These are phyloP conservation scores for Leucoagaricus sp. DNA, from an alignment of 1,284 basidiomycete genomes.

Conservation along the genomic window DNA sequence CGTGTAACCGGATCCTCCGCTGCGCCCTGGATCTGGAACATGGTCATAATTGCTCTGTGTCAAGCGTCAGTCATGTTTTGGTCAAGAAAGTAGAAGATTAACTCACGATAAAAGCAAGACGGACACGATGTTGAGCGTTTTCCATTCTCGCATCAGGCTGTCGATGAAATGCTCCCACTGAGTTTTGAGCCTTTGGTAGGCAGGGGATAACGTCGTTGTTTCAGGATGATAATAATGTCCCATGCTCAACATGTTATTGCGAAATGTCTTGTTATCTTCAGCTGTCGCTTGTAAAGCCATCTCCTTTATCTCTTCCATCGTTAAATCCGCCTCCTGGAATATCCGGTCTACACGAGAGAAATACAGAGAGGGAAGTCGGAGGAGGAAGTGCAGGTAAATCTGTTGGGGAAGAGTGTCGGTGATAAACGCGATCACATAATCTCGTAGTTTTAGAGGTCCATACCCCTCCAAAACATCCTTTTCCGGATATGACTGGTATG, in stretches of 20 bases:
- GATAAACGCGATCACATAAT: neutral
- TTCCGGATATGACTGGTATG: neutral
- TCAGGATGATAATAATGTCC: neutral
- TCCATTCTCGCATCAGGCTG: conserved; percentile 44
- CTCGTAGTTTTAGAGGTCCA: neutral
- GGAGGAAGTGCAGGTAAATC: conserved; percentile 14
- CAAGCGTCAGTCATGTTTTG: neutral
- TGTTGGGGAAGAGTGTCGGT: conserved; percentile 8
- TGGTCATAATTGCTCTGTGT: conserved; percentile 9
- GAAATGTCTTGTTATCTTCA: neutral
- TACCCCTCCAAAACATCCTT: neutral
- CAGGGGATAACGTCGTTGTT: conserved; percentile 11
- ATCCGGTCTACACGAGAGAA: conserved; percentile 17
- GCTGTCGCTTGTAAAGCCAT: conserved; percentile 14
- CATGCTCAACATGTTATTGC: neutral
- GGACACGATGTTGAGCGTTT: conserved; percentile 47
- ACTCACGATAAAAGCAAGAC: conserved; percentile 41
- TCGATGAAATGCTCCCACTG: conserved; percentile 47
- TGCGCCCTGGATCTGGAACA: conserved; percentile 39
- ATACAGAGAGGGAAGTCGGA: conserved; percentile 15
- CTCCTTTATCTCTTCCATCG: conserved; percentile 14
- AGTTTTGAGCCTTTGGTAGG: conserved; percentile 24
- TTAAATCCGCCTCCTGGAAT: conserved; percentile 15
- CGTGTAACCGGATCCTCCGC: conserved; percentile 58
- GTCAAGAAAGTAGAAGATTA: neutral